These are phyloP conservation scores for Cytospora paraplurivora DNA, from an alignment of 2,329 filamentous ascomycete species.

Conservation along the genomic window DNA sequence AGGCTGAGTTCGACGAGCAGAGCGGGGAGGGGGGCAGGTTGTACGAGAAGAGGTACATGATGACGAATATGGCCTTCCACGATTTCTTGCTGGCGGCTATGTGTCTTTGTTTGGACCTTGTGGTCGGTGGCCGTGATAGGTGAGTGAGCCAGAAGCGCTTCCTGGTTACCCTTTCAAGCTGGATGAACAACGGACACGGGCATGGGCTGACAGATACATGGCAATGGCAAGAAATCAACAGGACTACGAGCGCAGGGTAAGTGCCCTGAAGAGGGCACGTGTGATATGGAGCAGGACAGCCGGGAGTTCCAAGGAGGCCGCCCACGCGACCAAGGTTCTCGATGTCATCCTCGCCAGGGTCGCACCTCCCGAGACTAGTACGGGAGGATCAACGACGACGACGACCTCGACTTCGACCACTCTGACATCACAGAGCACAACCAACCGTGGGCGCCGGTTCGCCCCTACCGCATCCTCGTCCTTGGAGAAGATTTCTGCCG, in stretches of 20 bases:
- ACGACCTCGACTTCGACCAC: background rate
- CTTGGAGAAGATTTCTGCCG: background rate
- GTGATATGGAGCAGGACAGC: constrained; percentile 47
- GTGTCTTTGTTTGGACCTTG: constrained; percentile 57
- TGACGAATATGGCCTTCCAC: constrained; percentile 54
- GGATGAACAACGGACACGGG: background rate
- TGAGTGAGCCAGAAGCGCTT: too few relatives aligned
- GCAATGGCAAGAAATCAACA: background rate
- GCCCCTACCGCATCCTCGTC: background rate
- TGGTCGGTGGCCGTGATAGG: constrained; percentile 43
- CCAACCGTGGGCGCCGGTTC: background rate
- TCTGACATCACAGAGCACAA: background rate
- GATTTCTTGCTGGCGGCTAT: constrained; percentile 63
- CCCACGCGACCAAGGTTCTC: constrained; percentile 46
- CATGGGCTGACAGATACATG: constrained; percentile 1
- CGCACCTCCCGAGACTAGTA: background rate
- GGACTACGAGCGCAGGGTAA: constrained; percentile 33
- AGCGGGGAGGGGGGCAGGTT: constrained; percentile 52
- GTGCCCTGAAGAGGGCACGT: constrained; percentile 44
- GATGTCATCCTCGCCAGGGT: constrained; percentile 46
- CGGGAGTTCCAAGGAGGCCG: constrained; percentile 44
- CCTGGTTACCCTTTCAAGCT: too few relatives aligned
- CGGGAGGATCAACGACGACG: too few relatives aligned
- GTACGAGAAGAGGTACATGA: constrained; percentile 54
- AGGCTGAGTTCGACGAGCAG: constrained; percentile 50